Evolutionary conservation across 2,329 filamentous ascomycete species (phyloP).

Genomic region (Ophiobolus disseminans): DNA sequence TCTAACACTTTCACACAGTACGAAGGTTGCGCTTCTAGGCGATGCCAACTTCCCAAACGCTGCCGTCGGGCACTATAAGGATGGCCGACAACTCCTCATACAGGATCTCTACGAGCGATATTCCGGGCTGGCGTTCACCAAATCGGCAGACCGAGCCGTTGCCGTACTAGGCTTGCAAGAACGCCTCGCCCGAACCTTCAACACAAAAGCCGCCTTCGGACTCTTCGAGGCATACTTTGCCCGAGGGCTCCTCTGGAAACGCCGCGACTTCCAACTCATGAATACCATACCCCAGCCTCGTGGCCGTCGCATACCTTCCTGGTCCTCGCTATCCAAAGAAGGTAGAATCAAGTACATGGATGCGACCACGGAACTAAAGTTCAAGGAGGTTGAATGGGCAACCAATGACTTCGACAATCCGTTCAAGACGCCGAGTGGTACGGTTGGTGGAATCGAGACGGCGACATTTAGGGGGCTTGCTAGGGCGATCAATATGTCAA

Average conservation of each 20-base stretch:
- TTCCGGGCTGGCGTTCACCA: background rate
- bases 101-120: background rate
- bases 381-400: background rate
- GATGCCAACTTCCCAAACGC: background rate
- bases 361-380: background rate
- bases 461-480: too few relatives aligned
- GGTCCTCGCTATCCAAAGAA: slow-evolving; percentile 1
- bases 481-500: too few relatives aligned
- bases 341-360: background rate
- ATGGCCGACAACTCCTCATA: background rate
- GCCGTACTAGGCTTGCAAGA: background rate
- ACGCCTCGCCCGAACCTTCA: background rate
- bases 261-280: background rate
- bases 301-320: background rate
- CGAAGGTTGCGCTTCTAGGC: background rate
- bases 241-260: background rate
- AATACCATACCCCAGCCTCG: background rate
- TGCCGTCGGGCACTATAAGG: background rate
- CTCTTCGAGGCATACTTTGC: background rate
- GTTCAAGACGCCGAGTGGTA: too few relatives aligned
- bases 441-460: too few relatives aligned
- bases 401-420: too few relatives aligned
- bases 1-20: background rate
- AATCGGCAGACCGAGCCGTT: background rate
- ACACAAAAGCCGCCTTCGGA: background rate